Base-by-base conservation (phyloP, 768 basidiomycete genomes). In the Leccinellum luteum region DNA sequence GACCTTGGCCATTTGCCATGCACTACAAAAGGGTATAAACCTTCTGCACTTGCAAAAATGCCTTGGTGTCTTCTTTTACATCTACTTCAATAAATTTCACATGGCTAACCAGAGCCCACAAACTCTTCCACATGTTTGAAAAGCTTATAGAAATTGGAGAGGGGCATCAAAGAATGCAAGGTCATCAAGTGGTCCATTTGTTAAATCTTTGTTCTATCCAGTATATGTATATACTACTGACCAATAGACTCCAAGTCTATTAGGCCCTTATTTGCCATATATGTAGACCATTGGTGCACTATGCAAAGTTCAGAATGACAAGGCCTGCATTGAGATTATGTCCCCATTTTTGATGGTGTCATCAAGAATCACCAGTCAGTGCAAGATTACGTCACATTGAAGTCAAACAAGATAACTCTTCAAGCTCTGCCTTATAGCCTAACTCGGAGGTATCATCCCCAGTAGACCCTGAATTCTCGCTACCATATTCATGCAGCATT, bases 301-400 rank as follows among this genome's bases (percentile, higher is more conserved):
- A 4, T 92, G 90, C 66, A 91, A 94, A 59, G 91, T 93, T 3
- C 90, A 93, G 74, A 89, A 86, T 60, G 92, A 94, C 81, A 94
- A 94, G 71, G 91, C 90, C 1, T 89, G 85, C 71, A 91, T 94
- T 21, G 92, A 94, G 73, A 93, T 95, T 54, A 94, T 92, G 3
- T 88, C 87, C 56, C 92, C 92, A 2, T 92, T 3, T 81, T 65
- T 87, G 92, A n/a, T 41, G 92, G 92, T 6, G 75, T 85, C 30
- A 75, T 94, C 49, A 85, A 81, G 80, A 89, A 60, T 72, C 94
- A 6, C 76, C 90, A 1, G 90, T 92, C 17, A 5, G 27, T 27
- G 27, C 74, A 85, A 61, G 90, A n/a, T n/a, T n/a, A n/a, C n/a
- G n/a, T n/a, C n/a, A n/a, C n/a, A n/a, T n/a, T n/a, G n/a, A 92